Base-by-base conservation (phyloP, 148 eudicot species). In the Rheum nobile region DNA sequence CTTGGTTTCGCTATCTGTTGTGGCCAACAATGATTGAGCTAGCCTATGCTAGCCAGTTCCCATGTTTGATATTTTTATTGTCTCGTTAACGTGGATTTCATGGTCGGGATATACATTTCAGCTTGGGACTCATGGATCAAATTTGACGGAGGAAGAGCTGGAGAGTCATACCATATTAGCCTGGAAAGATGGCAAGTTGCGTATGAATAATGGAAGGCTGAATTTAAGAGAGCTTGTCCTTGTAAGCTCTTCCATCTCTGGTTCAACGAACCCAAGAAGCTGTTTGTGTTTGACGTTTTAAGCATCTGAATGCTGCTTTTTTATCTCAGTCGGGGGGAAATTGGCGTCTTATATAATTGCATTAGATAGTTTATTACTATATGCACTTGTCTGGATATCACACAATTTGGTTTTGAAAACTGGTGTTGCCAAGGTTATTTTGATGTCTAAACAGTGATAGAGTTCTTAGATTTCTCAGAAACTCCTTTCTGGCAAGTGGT, bases 131-230 rank as follows among this genome's bases (percentile, higher is more conserved):
- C 90, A 82, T 82, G 94, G 92, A 71, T 89, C 94, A 70, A 89
- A 89, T 75, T 79, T 89, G 83, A 89, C 97, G 35, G 97, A 91
- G 79, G 94, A 91, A 80, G 92, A 91, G 79, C 85, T 91, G 37
- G 97, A 89, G 85, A 91, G 93, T 35, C 97, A 91, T 75, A 81
- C 92, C 42, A 91, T 91, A 77, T 85, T 86, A 75, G 97, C 97
- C 44, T 91, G 97, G 97, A 91, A 91, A 84, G 89, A 89, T 54
- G 92, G 86, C 67, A 91, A 91, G 79, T 71, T 77, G 78, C 86
- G 81, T 70, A 84, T 83, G 61, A 87, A 83, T 31, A 79, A 81
- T 77, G 83, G 77, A 54, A 81, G 81, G 32, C 76, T 79, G 34
- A 77, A 76, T 73, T 75, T 85, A 32, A 86, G 85, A 68, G 85